These are phyloP conservation scores for Achlya hypogyna DNA, from an alignment of 352 stramenopile genomes.

Conservation along the genomic window DNA sequence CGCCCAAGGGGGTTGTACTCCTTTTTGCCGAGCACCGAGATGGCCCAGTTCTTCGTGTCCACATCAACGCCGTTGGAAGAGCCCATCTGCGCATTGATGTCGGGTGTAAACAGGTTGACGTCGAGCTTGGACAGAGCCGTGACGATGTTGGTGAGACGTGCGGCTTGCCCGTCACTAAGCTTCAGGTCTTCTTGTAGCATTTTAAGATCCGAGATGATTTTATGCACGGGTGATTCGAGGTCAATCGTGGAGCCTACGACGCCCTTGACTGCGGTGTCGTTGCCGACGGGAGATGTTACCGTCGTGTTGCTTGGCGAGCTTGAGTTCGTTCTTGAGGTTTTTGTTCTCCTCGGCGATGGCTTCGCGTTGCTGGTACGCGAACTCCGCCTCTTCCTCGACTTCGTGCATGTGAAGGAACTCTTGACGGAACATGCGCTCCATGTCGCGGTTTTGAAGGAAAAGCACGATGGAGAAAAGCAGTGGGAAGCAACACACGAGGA, in stretches of 20 bases:
- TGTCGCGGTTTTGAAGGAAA: conserved; percentile 19
- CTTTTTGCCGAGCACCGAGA: conserved; percentile 28
- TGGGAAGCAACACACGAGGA: conserved; percentile 19
- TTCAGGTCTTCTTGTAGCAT: conserved; percentile 13
- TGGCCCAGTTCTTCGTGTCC: conserved; percentile 23
- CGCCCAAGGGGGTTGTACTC: conserved; percentile 55
- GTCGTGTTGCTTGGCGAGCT: conserved; percentile 16
- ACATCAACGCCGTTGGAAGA: conserved; percentile 11
- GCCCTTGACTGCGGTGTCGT: background rate
- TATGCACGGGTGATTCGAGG: conserved; percentile 17
- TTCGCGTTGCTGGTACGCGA: conserved; percentile 17
- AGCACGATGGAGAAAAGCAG: conserved; percentile 17
- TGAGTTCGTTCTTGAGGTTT: conserved; percentile 18
- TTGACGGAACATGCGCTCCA: conserved; percentile 19
- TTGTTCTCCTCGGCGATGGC: conserved; percentile 19
- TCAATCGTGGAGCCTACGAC: conserved; percentile 6
- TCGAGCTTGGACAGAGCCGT: conserved; percentile 13
- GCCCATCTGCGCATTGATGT: conserved; percentile 13
- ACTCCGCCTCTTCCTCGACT: conserved; percentile 15
- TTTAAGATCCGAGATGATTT: conserved; percentile 20
- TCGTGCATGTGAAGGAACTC: conserved; percentile 21
- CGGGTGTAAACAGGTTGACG: conserved; percentile 17
- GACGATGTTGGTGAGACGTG: conserved; percentile 1
- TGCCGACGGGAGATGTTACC: background rate
- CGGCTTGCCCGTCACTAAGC: conserved; percentile 1